phyloP scores from a whole-genome alignment of 495 filamentous ascomycete species.

The Aspergillus saccharolyticus region DNA sequence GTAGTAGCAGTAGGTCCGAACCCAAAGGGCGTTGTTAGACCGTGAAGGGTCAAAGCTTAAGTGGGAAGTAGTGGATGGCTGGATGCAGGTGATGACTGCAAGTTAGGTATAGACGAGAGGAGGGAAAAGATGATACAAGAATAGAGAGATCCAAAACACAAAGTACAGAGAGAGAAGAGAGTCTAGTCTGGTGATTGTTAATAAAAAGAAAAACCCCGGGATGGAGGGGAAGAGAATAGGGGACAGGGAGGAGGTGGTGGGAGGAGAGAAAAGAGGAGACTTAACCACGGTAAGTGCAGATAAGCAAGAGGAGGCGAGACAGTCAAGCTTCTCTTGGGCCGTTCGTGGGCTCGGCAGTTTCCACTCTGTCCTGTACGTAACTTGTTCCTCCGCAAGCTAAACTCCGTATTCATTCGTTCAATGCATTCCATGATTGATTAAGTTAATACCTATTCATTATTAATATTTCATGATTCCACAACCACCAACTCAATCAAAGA shows the following conservation, averaged over 20 bases:
- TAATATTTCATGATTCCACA: no score
- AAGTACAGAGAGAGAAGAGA: background rate
- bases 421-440: no score
- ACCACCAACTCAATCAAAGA: slow-evolving; percentile 3
- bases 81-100: background rate
- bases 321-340: slow-evolving; percentile 40
- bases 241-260: slow-evolving; percentile 2
- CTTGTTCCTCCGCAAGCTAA: background rate
- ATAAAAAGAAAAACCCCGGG: background rate
- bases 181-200: no score
- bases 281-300: slow-evolving; percentile 24
- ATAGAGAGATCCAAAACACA: background rate
- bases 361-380: slow-evolving; percentile 12
- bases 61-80: background rate
- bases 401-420: no score
- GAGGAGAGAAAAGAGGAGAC: background rate
- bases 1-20: background rate
- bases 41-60: background rate
- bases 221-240: background rate
- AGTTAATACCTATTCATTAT: no score
- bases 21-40: background rate
- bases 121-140: slow-evolving; percentile 4
- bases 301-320: slow-evolving; percentile 26
- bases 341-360: slow-evolving; percentile 21
- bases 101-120: background rate